Evolutionary conservation across 129 eudicot genomes (phyloP).

Genomic region (Scalesia atractyloides): DNA sequence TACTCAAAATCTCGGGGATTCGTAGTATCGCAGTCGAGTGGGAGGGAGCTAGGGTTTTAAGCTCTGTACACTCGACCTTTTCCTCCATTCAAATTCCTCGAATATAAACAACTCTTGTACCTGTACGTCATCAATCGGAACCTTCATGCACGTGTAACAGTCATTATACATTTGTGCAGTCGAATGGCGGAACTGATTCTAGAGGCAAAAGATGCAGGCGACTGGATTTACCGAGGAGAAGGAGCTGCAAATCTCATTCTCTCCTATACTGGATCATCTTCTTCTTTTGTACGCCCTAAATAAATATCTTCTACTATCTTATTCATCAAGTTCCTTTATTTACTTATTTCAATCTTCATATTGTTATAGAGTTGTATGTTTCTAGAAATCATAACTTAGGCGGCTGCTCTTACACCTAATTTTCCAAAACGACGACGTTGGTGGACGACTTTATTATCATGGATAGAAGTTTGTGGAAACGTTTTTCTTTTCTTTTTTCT

Average conservation of each 20-base stretch:
- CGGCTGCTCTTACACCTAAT: neutral
- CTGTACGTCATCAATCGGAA: neutral
- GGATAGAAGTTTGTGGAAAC: no score
- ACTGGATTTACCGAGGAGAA: conserved; percentile 82
- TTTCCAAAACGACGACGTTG: neutral
- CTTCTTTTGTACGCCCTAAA: conserved; percentile 45
- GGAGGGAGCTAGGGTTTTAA: conserved; percentile 26
- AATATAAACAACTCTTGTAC: neutral
- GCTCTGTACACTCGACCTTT: conserved; percentile 1
- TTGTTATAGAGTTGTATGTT: neutral
- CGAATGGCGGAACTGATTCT: conserved; percentile 40
- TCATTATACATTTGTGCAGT: conserved; percentile 6
- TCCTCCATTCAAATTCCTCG: neutral
- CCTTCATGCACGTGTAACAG: conserved; percentile 8
- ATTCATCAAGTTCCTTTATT: neutral
- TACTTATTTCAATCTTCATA: neutral
- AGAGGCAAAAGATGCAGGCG: conserved; percentile 57
- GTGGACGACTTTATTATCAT: neutral
- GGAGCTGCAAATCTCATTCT: conserved; percentile 88
- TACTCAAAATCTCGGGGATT: neutral
- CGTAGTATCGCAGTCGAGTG: conserved; percentile 6
- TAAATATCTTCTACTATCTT: neutral
- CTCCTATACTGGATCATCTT: conserved; percentile 57
- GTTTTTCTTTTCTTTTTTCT: no score
- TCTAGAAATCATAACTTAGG: neutral